phyloP scores from a whole-genome alignment of 129 eudicot species.

The Chrysanthemum makinoi region DNA sequence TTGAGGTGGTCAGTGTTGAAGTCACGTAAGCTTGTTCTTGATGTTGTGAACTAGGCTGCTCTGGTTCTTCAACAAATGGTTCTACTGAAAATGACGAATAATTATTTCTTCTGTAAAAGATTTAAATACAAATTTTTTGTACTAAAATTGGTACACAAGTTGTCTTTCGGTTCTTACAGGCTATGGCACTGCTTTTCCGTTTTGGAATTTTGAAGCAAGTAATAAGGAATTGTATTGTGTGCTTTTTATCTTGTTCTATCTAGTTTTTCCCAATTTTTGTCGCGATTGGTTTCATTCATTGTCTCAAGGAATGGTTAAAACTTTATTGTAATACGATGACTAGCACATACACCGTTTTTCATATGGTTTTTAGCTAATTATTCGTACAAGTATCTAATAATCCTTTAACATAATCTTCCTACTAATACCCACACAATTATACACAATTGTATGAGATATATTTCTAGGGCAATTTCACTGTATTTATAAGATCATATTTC shows the following conservation, averaged over 20 bases:
- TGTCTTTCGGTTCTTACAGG: constrained; percentile 24
- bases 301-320: too few species aligned
- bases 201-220: constrained; percentile 29
- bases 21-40: constrained; percentile 81
- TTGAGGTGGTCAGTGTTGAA: constrained; percentile 80
- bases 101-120: constrained; percentile 47
- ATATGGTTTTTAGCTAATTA: too few species aligned
- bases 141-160: constrained; percentile 33
- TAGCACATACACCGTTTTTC: too few species aligned
- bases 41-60: constrained; percentile 62
- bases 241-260: not conserved
- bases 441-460: too few species aligned
- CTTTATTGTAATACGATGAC: too few species aligned
- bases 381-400: too few species aligned
- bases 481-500: too few species aligned
- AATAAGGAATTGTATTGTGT: constrained; percentile 30
- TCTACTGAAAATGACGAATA: constrained; percentile 32
- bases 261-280: not conserved
- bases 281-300: not conserved
- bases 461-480: too few species aligned
- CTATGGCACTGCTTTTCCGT: constrained; percentile 20
- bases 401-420: too few species aligned
- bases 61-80: constrained; percentile 17
- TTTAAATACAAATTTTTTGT: constrained; percentile 23
- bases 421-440: too few species aligned